A percentile compares a stretch with the other conserved stretches of the same genome.
phyloP scores from a whole-genome alignment of 805 yeast genomes.

The Huiozyma sinensis region DNA sequence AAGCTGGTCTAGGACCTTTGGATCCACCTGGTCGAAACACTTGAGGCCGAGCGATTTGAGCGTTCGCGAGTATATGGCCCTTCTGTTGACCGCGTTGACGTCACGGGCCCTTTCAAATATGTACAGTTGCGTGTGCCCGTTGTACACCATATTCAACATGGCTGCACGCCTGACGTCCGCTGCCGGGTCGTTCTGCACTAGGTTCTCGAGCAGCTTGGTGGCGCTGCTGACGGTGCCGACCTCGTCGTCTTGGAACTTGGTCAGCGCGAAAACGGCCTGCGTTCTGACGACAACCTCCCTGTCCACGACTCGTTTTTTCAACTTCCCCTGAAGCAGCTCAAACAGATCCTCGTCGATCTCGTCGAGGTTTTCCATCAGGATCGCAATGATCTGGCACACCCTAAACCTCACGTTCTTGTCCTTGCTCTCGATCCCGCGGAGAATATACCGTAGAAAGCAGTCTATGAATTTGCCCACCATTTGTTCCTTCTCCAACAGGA shows the following conservation, averaged over 20 bases:
- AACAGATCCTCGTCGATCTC: constrained; percentile 68
- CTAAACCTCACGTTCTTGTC: constrained; percentile 72
- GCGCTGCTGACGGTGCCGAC: constrained; percentile 35
- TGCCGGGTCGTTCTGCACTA: constrained; percentile 66
- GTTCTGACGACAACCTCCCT: constrained; percentile 69
- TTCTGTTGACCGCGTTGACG: constrained; percentile 56
- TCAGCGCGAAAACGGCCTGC: constrained; percentile 73
- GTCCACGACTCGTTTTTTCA: constrained; percentile 57
- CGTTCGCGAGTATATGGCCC: constrained; percentile 58
- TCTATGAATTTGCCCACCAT: constrained; percentile 46
- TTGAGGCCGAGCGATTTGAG: constrained; percentile 59
- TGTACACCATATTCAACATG: constrained; percentile 54
- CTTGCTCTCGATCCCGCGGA: constrained; percentile 70
- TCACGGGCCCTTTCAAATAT: constrained; percentile 80
- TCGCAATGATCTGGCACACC: constrained; percentile 64
- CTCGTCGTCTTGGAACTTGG: constrained; percentile 59
- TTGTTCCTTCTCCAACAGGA: constrained; percentile 30
- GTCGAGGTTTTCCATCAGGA: constrained; percentile 57
- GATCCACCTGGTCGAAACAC: constrained; percentile 27
- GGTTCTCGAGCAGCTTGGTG: constrained; percentile 35
- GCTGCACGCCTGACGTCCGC: constrained; percentile 88
- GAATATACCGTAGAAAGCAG: constrained; percentile 49
- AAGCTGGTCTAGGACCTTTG: constrained; percentile 49
- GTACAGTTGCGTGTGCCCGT: constrained; percentile 40
- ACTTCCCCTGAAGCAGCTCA: constrained; percentile 47